phyloP scores from a whole-genome alignment of 139 green algal species.

The Chlorella ohadii region DNA sequence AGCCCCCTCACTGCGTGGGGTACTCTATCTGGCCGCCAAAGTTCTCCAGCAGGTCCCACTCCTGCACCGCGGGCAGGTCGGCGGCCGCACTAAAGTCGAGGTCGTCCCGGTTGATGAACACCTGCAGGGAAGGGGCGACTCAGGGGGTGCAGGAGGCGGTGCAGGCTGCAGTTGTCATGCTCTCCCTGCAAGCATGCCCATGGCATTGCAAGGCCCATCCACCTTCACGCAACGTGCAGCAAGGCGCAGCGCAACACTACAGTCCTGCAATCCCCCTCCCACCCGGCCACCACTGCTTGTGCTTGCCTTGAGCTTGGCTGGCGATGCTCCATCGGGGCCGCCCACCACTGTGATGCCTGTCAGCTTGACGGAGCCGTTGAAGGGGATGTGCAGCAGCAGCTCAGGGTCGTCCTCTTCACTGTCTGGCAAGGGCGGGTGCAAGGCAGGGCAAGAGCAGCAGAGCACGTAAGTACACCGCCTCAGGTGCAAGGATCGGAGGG shows the following conservation, averaged over 20 bases:
- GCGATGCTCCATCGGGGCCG: conserved; percentile 36
- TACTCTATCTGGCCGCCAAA: conserved; percentile 66
- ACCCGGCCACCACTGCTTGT: too few relatives aligned
- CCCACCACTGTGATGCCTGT: conserved; percentile 85
- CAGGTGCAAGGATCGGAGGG: too few relatives aligned
- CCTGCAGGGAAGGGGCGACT: conserved; percentile 15
- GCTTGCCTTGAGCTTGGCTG: conserved; percentile 66
- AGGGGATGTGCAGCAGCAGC: conserved; percentile 90
- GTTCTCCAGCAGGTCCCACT: conserved; percentile 85
- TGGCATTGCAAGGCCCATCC: background rate
- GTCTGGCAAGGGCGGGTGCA: background rate
- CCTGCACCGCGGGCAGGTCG: conserved; percentile 73
- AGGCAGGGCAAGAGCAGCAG: too few relatives aligned
- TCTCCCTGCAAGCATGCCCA: background rate
- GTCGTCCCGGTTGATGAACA: conserved; percentile 86
- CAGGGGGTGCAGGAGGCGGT: too few relatives aligned
- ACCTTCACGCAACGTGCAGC: too few relatives aligned
- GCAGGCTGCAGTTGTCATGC: too few relatives aligned
- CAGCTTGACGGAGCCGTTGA: conserved; percentile 86
- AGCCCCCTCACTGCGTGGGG: conserved; percentile 59
- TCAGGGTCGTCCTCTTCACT: conserved; percentile 90
- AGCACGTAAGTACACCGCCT: too few relatives aligned
- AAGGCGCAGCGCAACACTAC: too few relatives aligned
- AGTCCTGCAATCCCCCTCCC: too few relatives aligned
- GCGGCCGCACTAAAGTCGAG: conserved; percentile 80